phyloP scores from a whole-genome alignment of 129 eudicot genomes.

The Heracleum sosnowskyi region DNA sequence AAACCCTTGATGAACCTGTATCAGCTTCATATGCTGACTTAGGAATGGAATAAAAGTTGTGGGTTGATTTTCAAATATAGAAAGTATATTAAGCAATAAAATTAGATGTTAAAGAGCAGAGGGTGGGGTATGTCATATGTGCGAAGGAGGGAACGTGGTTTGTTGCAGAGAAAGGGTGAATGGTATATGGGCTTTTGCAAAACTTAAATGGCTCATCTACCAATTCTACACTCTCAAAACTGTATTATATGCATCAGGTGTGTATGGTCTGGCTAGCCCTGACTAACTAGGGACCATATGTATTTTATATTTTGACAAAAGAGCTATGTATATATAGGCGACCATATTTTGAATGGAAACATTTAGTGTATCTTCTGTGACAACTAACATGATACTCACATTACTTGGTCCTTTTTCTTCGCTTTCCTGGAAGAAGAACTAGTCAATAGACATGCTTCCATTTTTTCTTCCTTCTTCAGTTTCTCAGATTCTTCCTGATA shows the following conservation, averaged over 20 bases:
- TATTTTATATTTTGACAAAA: not conserved
- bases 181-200: not conserved
- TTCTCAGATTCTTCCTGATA: not conserved
- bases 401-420: not conserved
- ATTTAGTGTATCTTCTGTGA: not conserved
- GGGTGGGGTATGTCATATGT: too few relatives aligned
- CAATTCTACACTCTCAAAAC: not conserved
- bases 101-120: too few relatives aligned
- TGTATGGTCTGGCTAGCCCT: not conserved
- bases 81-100: too few relatives aligned
- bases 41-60: too few relatives aligned
- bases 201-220: not conserved
- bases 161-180: not conserved
- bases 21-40: too few relatives aligned
- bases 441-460: not conserved
- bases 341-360: not conserved
- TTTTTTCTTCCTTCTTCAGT: not conserved
- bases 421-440: not conserved
- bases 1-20: too few relatives aligned
- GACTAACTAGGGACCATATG: not conserved
- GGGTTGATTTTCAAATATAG: too few relatives aligned
- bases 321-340: not conserved
- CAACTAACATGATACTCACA: slow-evolving; percentile 6
- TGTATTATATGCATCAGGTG: not conserved
- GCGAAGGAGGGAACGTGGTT: not conserved